Evolutionary conservation across 805 yeast species (phyloP).

Genomic region (Danielia reshetovae): DNA sequence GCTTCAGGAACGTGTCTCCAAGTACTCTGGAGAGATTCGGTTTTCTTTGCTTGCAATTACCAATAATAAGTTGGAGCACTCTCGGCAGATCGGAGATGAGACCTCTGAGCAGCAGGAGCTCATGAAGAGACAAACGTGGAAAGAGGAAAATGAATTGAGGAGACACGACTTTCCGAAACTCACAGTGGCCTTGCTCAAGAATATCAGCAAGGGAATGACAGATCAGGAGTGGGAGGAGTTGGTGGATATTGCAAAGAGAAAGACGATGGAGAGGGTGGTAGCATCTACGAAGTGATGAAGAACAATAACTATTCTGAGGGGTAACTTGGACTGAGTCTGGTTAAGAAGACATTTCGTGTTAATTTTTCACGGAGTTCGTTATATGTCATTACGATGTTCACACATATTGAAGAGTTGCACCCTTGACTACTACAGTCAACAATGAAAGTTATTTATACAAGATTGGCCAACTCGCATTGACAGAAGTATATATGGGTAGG

Average conservation of each 20-base stretch:
- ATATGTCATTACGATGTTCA: too few species aligned
- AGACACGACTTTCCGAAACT: conserved; percentile 52
- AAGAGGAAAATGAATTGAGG: conserved; percentile 50
- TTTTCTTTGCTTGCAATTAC: conserved; percentile 55
- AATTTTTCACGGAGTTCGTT: too few species aligned
- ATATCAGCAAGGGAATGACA: conserved; percentile 28
- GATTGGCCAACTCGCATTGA: too few species aligned
- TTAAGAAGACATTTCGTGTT: too few species aligned
- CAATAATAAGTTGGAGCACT: conserved; percentile 43
- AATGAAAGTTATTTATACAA: not conserved
- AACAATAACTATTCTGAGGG: too few species aligned
- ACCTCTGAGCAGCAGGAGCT: conserved; percentile 37
- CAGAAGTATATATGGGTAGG: too few species aligned
- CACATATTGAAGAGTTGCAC: too few species aligned
- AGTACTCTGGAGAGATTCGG: conserved; percentile 47
- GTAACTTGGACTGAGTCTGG: too few species aligned
- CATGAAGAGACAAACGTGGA: conserved; percentile 49
- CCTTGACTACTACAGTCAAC: too few species aligned
- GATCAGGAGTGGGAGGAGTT: conserved; percentile 39
- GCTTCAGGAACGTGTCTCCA: conserved; percentile 43
- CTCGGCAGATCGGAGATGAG: conserved; percentile 36
- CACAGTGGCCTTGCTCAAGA: conserved; percentile 42
- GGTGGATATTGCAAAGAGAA: conserved; percentile 22
- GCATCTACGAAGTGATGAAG: not conserved
- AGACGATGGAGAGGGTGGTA: conserved; percentile 7